Evolutionary conservation across 2,329 filamentous ascomycete genomes (phyloP).

Genomic region (Epichloe sylvatica): DNA sequence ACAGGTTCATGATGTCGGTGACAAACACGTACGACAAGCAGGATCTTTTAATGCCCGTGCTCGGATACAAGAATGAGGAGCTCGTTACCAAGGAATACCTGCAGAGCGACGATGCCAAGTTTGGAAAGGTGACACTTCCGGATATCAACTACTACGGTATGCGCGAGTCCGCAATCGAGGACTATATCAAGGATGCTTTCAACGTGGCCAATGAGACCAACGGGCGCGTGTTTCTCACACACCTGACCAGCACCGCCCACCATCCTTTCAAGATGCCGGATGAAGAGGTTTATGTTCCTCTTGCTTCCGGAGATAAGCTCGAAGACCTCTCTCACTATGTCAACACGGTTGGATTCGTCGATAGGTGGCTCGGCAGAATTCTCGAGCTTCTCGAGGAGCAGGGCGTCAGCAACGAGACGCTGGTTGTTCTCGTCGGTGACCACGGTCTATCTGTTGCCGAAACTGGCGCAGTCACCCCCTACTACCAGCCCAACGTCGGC

Average conservation of each 20-base stretch:
- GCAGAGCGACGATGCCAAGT: slow-evolving; percentile 15
- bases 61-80: slow-evolving; percentile 17
- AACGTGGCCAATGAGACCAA: slow-evolving; percentile 15
- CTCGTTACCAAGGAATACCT: slow-evolving; percentile 18
- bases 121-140: slow-evolving; percentile 15
- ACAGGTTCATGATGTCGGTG: slow-evolving; percentile 20
- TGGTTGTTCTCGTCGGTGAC: slow-evolving; percentile 20
- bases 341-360: slow-evolving; percentile 19
- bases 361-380: slow-evolving; percentile 20
- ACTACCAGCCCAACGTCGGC: slow-evolving; percentile 20
- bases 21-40: slow-evolving; percentile 22
- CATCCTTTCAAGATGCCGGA: slow-evolving; percentile 20
- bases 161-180: slow-evolving; percentile 17
- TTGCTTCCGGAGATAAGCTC: slow-evolving; percentile 13
- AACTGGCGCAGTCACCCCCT: slow-evolving; percentile 19
- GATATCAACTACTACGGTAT: slow-evolving; percentile 24
- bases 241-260: slow-evolving; percentile 23
- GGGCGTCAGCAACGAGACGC: slow-evolving; percentile 18
- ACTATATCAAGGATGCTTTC: slow-evolving; percentile 21
- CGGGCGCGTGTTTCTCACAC: slow-evolving; percentile 20
- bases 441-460: slow-evolving; percentile 21
- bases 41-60: slow-evolving; percentile 15
- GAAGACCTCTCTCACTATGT: slow-evolving; percentile 20
- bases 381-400: slow-evolving; percentile 18
- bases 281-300: slow-evolving; percentile 14